These are phyloP conservation scores for Mrakia blollopis DNA, from an alignment of 768 basidiomycete genomes.

Conservation along the genomic window DNA sequence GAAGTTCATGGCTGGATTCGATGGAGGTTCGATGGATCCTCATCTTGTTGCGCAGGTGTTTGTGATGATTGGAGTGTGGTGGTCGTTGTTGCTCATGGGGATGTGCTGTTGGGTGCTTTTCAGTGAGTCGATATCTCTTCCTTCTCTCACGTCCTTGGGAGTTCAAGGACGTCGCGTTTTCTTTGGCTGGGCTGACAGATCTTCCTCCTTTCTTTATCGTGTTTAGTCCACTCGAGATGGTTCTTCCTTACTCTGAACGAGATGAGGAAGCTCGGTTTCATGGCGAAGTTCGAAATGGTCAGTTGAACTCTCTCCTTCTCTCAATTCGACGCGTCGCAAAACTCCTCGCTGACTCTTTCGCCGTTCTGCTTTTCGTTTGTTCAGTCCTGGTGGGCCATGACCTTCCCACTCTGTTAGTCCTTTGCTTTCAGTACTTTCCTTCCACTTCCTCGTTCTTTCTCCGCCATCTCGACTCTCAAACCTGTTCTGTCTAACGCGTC, in stretches of 20 bases:
- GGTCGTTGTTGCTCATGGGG: constrained; percentile 23
- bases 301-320: not conserved
- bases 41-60: constrained; percentile 16
- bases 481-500: too few relatives aligned
- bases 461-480: too few relatives aligned
- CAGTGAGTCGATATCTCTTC: not conserved
- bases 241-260: not conserved
- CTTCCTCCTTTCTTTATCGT: too few relatives aligned
- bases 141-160: not conserved
- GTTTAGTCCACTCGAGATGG: not conserved
- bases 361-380: not conserved
- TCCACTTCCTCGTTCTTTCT: too few relatives aligned
- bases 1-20: constrained; percentile 11
- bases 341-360: not conserved
- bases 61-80: constrained; percentile 21
- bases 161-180: too few relatives aligned
- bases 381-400: not conserved
- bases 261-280: not conserved
- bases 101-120: constrained; percentile 5
- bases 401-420: not conserved
- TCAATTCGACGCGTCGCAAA: not conserved
- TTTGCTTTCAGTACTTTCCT: too few relatives aligned
- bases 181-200: too few relatives aligned
- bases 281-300: not conserved
- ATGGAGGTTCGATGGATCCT: not conserved